A percentile compares a stretch with the other conserved stretches of the same genome.
phyloP scores from a whole-genome alignment of 495 filamentous ascomycete genomes.

The Lindgomyces ingoldianus region DNA sequence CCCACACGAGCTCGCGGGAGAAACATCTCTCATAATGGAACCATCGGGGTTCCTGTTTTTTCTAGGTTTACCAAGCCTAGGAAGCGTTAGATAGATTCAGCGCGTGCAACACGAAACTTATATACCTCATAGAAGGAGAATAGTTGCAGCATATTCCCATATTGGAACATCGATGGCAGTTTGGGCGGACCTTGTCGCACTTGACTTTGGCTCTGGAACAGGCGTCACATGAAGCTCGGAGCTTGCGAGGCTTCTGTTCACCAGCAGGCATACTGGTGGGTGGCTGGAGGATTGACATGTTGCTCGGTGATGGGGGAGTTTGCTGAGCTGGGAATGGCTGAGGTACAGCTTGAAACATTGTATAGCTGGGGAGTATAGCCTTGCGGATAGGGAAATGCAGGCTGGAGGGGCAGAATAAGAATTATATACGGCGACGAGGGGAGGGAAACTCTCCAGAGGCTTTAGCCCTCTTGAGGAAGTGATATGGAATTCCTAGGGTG shows the following conservation, averaged over 20 bases:
- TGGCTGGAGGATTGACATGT: conserved; percentile 20
- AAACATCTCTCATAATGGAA: conserved; percentile 33
- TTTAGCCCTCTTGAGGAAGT: conserved; percentile 10
- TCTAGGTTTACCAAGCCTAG: conserved; percentile 34
- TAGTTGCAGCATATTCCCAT: conserved; percentile 41
- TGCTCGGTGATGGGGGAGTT: conserved; percentile 15
- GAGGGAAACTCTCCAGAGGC: neutral
- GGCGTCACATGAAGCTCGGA: conserved; percentile 36
- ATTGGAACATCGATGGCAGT: conserved; percentile 36
- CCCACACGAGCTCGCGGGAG: conserved; percentile 32
- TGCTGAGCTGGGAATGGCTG: conserved; percentile 19
- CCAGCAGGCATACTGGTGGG: conserved; percentile 16
- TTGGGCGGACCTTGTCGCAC: conserved; percentile 36
- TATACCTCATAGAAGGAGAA: conserved; percentile 38
- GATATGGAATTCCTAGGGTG: conserved; percentile 6
- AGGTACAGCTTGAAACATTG: conserved; percentile 33
- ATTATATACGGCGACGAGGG: conserved; percentile 30
- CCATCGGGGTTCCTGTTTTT: conserved; percentile 36
- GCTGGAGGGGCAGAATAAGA: conserved; percentile 18
- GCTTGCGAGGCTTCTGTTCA: conserved; percentile 36
- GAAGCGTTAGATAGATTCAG: conserved; percentile 4
- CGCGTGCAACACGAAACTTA: neutral
- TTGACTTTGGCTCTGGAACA: conserved; percentile 37
- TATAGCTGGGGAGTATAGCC: conserved; percentile 7
- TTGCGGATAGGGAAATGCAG: conserved; percentile 8